phyloP scores from a whole-genome alignment of 805 yeast genomes.

The Sungouiella blattae region DNA sequence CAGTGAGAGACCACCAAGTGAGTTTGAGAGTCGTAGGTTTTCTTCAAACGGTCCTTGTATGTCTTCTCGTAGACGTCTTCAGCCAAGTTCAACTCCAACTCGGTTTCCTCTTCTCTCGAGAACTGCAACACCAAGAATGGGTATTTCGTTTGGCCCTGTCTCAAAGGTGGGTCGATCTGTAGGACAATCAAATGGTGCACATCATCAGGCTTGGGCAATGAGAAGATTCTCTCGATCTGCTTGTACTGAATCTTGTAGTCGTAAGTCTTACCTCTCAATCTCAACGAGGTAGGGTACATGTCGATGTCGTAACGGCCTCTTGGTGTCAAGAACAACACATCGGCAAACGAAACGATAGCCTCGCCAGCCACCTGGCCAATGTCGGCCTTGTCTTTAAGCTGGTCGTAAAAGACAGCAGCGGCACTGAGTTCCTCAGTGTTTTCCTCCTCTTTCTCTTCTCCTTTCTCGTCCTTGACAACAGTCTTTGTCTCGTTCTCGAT shows the following conservation, averaged over 20 bases:
- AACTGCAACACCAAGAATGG: slow-evolving; percentile 91
- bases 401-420: slow-evolving; percentile 85
- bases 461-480: slow-evolving; percentile 23
- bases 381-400: slow-evolving; percentile 86
- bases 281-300: slow-evolving; percentile 80
- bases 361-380: slow-evolving; percentile 94
- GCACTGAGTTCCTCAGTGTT: slow-evolving; percentile 54
- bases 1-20: slow-evolving; percentile 85
- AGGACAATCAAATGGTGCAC: slow-evolving; percentile 81
- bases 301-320: slow-evolving; percentile 98
- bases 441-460: slow-evolving; percentile 30
- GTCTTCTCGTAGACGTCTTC: slow-evolving; percentile 76
- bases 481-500: slow-evolving; percentile 48
- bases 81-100: slow-evolving; percentile 79
- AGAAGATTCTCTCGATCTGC: slow-evolving; percentile 85
- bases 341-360: slow-evolving; percentile 89
- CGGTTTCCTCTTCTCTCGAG: slow-evolving; percentile 84
- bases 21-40: slow-evolving; percentile 78
- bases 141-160: slow-evolving; percentile 97
- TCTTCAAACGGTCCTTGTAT: slow-evolving; percentile 71
- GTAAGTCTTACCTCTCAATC: slow-evolving; percentile 95
- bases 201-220: slow-evolving; percentile 93
- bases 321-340: slow-evolving; percentile 89
- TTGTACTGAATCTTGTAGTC: slow-evolving; percentile 92
- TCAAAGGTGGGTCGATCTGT: slow-evolving; percentile 93